Base-by-base conservation (phyloP, 179 eudicot species). In the Silene coronaria region DNA sequence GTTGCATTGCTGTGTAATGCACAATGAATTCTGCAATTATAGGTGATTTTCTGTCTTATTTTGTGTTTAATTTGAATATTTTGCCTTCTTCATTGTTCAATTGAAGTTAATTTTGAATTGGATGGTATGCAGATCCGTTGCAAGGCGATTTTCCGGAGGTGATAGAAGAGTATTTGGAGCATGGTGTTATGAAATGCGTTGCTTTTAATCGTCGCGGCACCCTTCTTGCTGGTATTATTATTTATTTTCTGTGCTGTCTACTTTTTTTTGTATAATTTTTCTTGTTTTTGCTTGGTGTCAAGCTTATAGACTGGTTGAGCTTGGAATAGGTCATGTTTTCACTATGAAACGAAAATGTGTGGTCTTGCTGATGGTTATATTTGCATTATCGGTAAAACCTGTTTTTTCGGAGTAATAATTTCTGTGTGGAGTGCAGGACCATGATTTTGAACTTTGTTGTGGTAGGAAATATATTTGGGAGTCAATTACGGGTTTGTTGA, bases 111-210 rank as follows among this genome's bases (percentile, higher is more conserved):
- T 51, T 2, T 17, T 42, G 30, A 6, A 19, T 42, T 77, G 11
- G n/a, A 14, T 27, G 32, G n/a, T 71, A 6, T 82, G 71, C 67
- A 95, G 99, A 91, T 85, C 97, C 97, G 19, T 78, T 96, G 84
- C 97, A 96, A 84, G 97, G 97, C 45, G 97, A 91, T 87, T 96
- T 91, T 46, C 99, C 97, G 0, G 99, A 96, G 64, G 97, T 93
- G 71, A 91, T 96, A 76, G 99, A 96, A 82, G 97, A 91, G 88
- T 96, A 84, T 82, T 84, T 96, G 83, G 91, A 96, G 77, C 86
- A 87, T 86, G 99, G 99, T 70, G 72, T 86, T 46, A 91, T 85
- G 96, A 96, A 96, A 77, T 96, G 99, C 78, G 85, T 93, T 65
- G 93, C 99, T 78, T 96, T 96, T 73, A 96, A 96, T 86, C 97